phyloP scores from a whole-genome alignment of 129 eudicot species.

The Flaveria trinervia region DNA sequence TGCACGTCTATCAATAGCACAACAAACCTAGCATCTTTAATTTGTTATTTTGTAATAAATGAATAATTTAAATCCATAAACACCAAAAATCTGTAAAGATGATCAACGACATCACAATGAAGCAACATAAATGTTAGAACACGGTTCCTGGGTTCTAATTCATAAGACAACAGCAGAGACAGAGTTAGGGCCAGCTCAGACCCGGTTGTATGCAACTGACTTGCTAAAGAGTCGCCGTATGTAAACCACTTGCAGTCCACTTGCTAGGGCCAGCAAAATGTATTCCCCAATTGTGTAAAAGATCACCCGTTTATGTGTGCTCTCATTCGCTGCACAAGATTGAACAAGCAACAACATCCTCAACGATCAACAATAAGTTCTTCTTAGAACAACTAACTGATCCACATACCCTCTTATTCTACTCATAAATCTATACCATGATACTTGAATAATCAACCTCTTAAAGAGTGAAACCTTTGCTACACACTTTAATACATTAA shows the following conservation, averaged over 20 bases:
- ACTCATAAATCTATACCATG: too few relatives aligned
- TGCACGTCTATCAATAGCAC: too few relatives aligned
- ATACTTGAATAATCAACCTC: too few relatives aligned
- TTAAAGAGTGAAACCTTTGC: too few relatives aligned
- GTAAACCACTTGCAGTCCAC: conserved; percentile 78
- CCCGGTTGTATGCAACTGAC: conserved; percentile 80
- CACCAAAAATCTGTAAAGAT: too few relatives aligned
- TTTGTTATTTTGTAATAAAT: too few relatives aligned
- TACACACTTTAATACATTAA: too few relatives aligned
- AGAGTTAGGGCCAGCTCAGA: conserved; percentile 37
- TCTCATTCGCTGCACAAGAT: conserved; percentile 82
- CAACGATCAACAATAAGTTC: too few relatives aligned
- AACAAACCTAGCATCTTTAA: too few relatives aligned
- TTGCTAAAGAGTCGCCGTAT: conserved; percentile 86
- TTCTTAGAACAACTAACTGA: too few relatives aligned
- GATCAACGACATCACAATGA: conserved; percentile 21
- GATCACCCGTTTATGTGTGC: conserved; percentile 84
- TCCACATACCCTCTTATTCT: too few relatives aligned
- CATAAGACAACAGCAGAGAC: conserved; percentile 4
- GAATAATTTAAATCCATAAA: too few relatives aligned
- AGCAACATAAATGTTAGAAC: conserved; percentile 27
- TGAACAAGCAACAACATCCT: not conserved
- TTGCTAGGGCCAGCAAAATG: conserved; percentile 69
- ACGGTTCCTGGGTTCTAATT: conserved; percentile 41
- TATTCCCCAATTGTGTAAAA: conserved; percentile 90